Conservation (phyloP, 2,329 filamentous ascomycete genomes). For the Pseudocercospora macadamiae region DNA sequence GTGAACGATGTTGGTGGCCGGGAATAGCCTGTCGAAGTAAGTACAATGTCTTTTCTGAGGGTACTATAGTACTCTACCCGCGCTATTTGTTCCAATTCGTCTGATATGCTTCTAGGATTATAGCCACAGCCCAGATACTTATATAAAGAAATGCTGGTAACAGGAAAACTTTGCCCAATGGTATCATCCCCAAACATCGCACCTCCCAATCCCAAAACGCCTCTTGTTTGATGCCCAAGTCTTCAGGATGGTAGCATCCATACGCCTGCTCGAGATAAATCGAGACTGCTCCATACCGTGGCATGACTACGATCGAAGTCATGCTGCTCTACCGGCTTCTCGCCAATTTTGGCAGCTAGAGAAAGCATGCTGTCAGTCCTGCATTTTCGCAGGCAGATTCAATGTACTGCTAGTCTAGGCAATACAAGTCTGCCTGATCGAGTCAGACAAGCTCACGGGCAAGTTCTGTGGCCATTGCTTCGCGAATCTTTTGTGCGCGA, state of each 20-base stretch:
- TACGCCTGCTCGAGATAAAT: neutral
- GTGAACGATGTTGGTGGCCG: too few species aligned
- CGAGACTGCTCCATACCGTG: neutral
- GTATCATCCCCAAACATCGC: neutral
- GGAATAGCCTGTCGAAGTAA: too few species aligned
- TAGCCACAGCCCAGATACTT: too few species aligned
- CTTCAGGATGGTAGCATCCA: neutral
- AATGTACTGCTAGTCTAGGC: neutral
- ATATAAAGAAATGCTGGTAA: too few species aligned
- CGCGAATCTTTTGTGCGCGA: conserved; percentile 14
- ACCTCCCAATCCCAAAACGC: neutral
- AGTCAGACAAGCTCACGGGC: neutral
- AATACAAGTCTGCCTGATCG: neutral
- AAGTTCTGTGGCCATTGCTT: conserved; percentile 1
- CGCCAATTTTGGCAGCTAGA: too few species aligned
- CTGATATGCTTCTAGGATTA: too few species aligned
- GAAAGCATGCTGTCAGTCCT: neutral
- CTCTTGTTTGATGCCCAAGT: neutral
- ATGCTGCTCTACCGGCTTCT: too few species aligned
- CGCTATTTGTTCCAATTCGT: too few species aligned
- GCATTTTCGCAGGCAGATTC: neutral
- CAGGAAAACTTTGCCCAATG: neutral
- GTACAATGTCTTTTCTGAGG: too few species aligned
- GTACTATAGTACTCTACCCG: too few species aligned
- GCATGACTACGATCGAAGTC: neutral